Conservation (phyloP, 495 filamentous ascomycete species). For the Penicillium parvum region DNA sequence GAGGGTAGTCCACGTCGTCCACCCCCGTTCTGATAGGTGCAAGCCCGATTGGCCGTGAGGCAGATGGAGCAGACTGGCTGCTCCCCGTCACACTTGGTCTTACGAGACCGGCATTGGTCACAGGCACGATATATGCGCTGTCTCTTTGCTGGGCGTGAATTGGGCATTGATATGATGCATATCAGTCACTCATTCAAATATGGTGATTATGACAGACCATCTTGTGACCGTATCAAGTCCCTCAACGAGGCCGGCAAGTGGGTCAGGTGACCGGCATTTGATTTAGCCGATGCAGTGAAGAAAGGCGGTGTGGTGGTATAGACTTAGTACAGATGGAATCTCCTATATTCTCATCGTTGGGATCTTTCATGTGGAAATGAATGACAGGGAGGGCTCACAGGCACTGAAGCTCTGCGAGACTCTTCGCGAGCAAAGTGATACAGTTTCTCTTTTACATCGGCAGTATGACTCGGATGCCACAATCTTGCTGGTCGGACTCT, state of each 20-base stretch:
- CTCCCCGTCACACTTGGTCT: constrained; percentile 57
- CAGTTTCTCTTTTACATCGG: constrained; percentile 1
- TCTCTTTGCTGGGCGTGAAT: constrained; percentile 24
- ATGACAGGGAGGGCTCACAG: neutral
- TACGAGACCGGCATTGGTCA: constrained; percentile 55
- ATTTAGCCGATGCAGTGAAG: constrained; percentile 16
- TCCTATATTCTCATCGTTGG: no score
- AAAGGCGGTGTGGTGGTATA: no score
- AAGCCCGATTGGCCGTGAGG: constrained; percentile 43
- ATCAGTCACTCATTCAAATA: neutral
- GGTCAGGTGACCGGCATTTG: constrained; percentile 19
- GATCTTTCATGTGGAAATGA: no score
- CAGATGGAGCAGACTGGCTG: constrained; percentile 57
- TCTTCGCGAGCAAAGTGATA: no score
- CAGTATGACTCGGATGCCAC: constrained; percentile 43
- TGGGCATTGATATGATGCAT: constrained; percentile 3
- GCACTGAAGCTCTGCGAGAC: no score
- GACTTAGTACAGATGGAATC: neutral
- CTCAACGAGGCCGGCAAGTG: neutral
- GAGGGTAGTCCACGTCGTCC: constrained; percentile 61
- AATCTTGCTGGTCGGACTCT: constrained; percentile 64
- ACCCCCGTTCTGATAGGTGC: constrained; percentile 54
- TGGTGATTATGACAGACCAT: no score
- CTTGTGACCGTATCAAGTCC: neutral
- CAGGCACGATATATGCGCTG: constrained; percentile 57